Evolutionary conservation across 2,329 filamentous ascomycete species (phyloP).

Genomic region (Pseudogymnoascus verrucosus): DNA sequence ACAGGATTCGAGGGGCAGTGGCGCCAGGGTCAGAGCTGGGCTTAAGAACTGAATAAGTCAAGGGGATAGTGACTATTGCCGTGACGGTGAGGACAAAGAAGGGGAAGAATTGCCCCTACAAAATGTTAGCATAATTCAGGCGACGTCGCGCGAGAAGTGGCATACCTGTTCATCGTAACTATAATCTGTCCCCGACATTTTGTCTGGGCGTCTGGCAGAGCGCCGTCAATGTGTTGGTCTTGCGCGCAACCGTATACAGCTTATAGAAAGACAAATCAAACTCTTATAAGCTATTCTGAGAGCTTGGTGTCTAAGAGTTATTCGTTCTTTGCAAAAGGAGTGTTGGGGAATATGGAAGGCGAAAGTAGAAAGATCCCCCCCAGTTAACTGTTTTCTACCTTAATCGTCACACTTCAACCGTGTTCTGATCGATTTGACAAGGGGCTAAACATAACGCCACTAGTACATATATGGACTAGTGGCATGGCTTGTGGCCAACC

Average conservation of each 20-base stretch:
- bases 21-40: constrained; percentile 69
- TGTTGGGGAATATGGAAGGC: constrained; percentile 2
- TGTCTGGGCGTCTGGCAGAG: constrained; percentile 14
- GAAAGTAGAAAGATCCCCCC: constrained; percentile 1
- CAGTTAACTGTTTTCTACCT: constrained; percentile 7
- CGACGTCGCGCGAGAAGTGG: not conserved
- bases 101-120: constrained; percentile 90
- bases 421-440: constrained; percentile 10
- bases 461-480: not conserved
- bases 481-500: not conserved
- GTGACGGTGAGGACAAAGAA: constrained; percentile 94
- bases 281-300: not conserved
- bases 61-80: constrained; percentile 77
- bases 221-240: not conserved
- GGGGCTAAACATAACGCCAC: not conserved
- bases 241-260: constrained; percentile 4
- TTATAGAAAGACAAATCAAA: not conserved
- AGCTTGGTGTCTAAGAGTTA: not conserved
- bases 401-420: constrained; percentile 7
- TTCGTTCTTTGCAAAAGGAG: constrained; percentile 3
- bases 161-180: constrained; percentile 89
- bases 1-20: constrained; percentile 73
- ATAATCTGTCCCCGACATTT: constrained; percentile 60
- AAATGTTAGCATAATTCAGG: constrained; percentile 13
- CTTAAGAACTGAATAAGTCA: constrained; percentile 82